phyloP scores from a whole-genome alignment of 106 monocot genomes.

The Posidonia australis region DNA sequence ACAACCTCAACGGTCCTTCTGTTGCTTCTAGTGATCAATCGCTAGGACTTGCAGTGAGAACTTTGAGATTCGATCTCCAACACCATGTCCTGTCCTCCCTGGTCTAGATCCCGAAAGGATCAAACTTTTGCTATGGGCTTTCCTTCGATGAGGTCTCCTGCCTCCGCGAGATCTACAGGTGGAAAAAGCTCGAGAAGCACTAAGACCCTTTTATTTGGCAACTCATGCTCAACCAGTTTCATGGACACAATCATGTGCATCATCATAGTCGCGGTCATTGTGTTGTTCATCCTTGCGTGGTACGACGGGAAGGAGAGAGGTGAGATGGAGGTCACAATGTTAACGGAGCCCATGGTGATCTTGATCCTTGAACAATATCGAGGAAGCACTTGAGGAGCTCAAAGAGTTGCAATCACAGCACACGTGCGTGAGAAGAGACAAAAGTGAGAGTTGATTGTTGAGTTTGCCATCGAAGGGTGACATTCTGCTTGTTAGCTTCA shows the following conservation, averaged over 20 bases:
- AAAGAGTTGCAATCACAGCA: constrained; percentile 88
- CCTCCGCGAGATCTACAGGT: constrained; percentile 46
- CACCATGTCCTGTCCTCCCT: too few species aligned
- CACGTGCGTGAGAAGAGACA: constrained; percentile 51
- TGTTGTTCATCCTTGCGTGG: constrained; percentile 84
- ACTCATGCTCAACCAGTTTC: constrained; percentile 79
- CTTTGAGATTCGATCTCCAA: too few species aligned
- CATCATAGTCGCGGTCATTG: constrained; percentile 78
- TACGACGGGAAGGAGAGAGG: constrained; percentile 61
- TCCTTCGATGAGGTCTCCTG: constrained; percentile 31
- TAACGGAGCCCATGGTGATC: constrained; percentile 80
- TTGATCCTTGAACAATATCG: constrained; percentile 78
- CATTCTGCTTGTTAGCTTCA: too few species aligned
- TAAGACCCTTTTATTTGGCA: constrained; percentile 67
- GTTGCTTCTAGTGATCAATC: too few species aligned
- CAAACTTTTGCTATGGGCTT: constrained; percentile 16
- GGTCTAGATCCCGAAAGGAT: too few species aligned
- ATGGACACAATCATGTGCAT: constrained; percentile 85
- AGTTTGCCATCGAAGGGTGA: constrained; percentile 22
- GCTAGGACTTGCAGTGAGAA: too few species aligned
- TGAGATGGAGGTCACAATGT: constrained; percentile 60
- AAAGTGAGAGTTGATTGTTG: constrained; percentile 26
- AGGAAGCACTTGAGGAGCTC: constrained; percentile 78
- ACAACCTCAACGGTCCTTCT: too few species aligned
- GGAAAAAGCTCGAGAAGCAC: constrained; percentile 87